phyloP scores from a whole-genome alignment of 495 filamentous ascomycete species.

The Penicillium macrosclerotiorum region DNA sequence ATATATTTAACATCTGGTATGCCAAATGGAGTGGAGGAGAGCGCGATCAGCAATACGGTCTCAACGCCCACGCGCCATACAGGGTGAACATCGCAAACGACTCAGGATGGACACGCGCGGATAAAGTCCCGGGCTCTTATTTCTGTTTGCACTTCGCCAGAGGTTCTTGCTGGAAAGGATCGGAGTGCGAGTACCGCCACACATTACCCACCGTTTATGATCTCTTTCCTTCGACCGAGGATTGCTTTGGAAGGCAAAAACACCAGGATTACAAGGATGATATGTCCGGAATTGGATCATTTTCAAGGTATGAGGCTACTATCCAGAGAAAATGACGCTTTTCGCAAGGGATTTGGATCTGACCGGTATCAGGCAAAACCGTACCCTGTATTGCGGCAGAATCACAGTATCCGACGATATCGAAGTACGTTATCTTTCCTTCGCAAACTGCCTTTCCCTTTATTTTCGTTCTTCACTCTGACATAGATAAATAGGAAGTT shows the following conservation, averaged over 20 bases:
- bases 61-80: conserved; percentile 67
- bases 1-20: conserved; percentile 91
- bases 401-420: conserved; percentile 98
- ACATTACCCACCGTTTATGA: conserved; percentile 79
- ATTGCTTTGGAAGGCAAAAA: conserved; percentile 75
- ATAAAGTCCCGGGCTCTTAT: conserved; percentile 74
- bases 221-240: conserved; percentile 82
- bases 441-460: background rate
- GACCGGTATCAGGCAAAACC: too few relatives aligned
- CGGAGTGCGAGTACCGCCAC: conserved; percentile 94
- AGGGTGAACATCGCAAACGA: conserved; percentile 83
- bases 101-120: conserved; percentile 84
- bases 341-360: too few relatives aligned
- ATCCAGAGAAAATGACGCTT: too few relatives aligned
- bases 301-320: too few relatives aligned
- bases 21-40: conserved; percentile 96
- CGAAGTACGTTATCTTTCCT: conserved; percentile 55
- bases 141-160: conserved; percentile 92
- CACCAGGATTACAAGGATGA: conserved; percentile 47
- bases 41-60: conserved; percentile 80
- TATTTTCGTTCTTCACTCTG: background rate
- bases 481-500: conserved; percentile 53
- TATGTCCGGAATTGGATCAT: conserved; percentile 93
- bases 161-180: conserved; percentile 78
- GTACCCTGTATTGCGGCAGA: conserved; percentile 87